Percentiles rank a stretch among this genome's conserved stretches.
These are phyloP conservation scores for Piloderma croceum DNA, from an alignment of 768 basidiomycete genomes.

Conservation along the genomic window DNA sequence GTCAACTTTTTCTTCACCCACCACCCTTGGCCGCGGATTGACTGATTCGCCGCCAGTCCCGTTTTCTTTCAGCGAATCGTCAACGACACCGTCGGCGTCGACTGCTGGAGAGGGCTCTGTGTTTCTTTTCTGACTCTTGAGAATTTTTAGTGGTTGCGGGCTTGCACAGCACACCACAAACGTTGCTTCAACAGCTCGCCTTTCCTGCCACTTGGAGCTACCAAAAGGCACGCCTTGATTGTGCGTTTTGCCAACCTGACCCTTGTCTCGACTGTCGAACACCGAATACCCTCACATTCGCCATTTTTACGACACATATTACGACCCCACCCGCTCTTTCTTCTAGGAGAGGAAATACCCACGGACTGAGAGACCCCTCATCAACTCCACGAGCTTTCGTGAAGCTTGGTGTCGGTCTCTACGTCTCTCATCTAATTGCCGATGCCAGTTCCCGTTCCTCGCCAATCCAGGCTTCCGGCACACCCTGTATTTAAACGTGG, in stretches of 20 bases:
- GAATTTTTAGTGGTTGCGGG: no score
- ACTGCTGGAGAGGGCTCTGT: neutral
- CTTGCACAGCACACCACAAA: no score
- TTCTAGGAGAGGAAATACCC: slow-evolving; percentile 33
- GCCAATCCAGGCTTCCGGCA: slow-evolving; percentile 48
- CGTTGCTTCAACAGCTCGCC: no score
- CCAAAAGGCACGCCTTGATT: slow-evolving; percentile 91
- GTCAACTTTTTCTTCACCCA: no score
- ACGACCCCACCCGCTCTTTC: slow-evolving; percentile 53
- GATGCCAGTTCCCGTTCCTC: slow-evolving; percentile 86
- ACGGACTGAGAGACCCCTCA: slow-evolving; percentile 37
- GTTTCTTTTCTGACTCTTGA: neutral
- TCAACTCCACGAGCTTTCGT: slow-evolving; percentile 35
- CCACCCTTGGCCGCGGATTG: no score
- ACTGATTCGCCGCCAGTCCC: no score
- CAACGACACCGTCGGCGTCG: neutral
- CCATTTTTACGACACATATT: slow-evolving; percentile 71
- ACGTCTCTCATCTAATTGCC: slow-evolving; percentile 41
- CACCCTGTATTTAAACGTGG: slow-evolving; percentile 63
- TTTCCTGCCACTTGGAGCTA: slow-evolving; percentile 26
- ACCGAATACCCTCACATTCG: slow-evolving; percentile 17
- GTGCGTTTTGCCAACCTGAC: slow-evolving; percentile 87
- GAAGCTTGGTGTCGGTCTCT: slow-evolving; percentile 41
- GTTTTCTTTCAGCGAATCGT: slow-evolving; percentile 6
- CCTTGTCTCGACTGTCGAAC: slow-evolving; percentile 23